A percentile compares a stretch with the other conserved stretches of the same genome.
Evolutionary conservation across 176 grass and related monocot species (phyloP).

Genomic region (Oryza coarctata): DNA sequence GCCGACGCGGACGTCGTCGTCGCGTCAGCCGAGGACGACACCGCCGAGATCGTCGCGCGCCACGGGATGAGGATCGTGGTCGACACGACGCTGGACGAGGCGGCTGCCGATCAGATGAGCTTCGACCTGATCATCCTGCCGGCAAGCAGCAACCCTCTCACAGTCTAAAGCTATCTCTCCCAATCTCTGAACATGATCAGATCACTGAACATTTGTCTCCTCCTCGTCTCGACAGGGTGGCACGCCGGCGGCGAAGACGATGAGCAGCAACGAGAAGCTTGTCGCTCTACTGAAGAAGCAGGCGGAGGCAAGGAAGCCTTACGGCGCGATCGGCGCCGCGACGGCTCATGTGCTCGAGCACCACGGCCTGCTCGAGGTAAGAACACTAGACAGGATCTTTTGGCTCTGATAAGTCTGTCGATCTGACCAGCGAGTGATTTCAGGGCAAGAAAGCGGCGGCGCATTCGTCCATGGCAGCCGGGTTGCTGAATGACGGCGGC

Average conservation of each 20-base stretch:
- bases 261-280: conserved; percentile 40
- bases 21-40: conserved; percentile 45
- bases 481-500: conserved; percentile 34
- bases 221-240: conserved; percentile 45
- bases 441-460: conserved; percentile 58
- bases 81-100: conserved; percentile 47
- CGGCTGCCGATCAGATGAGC: conserved; percentile 17
- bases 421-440: background rate
- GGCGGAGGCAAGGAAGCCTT: conserved; percentile 40
- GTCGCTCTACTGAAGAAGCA: conserved; percentile 47
- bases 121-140: conserved; percentile 62
- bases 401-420: background rate
- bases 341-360: conserved; percentile 59
- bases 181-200: background rate
- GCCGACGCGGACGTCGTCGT: conserved; percentile 60
- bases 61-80: conserved; percentile 46
- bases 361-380: conserved; percentile 52
- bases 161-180: background rate
- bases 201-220: background rate
- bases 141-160: conserved; percentile 10
- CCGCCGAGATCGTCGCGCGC: conserved; percentile 37
- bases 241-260: conserved; percentile 43
- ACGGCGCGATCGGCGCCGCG: conserved; percentile 58
- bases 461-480: conserved; percentile 23
- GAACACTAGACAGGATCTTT: background rate